A percentile compares a stretch with the other conserved stretches of the same genome.
Conservation (phyloP, 768 basidiomycete species). For the Amanita subjunquillea region DNA sequence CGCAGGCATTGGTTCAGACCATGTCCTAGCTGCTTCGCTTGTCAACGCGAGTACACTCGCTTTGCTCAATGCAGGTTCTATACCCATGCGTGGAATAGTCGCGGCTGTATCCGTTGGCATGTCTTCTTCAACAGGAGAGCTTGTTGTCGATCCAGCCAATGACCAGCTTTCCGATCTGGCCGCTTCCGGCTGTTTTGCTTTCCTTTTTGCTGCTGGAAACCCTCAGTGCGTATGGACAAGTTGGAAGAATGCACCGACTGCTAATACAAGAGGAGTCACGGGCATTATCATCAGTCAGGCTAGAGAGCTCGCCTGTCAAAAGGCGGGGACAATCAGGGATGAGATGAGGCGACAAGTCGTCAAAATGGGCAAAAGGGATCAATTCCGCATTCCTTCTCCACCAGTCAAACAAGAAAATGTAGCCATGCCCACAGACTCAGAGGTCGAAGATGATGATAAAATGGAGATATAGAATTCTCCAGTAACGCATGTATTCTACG, state of each 20-base stretch:
- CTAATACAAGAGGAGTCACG: slow-evolving; percentile 20
- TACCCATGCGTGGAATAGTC: slow-evolving; percentile 69
- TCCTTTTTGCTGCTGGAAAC: slow-evolving; percentile 33
- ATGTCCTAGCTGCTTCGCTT: slow-evolving; percentile 42
- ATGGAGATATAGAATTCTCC: slow-evolving; percentile 29
- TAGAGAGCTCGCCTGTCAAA: slow-evolving; percentile 34
- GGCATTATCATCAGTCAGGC: slow-evolving; percentile 32
- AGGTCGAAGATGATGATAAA: slow-evolving; percentile 19
- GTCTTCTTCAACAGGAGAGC: slow-evolving; percentile 13
- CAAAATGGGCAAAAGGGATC: slow-evolving; percentile 6
- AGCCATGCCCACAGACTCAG: slow-evolving; percentile 1
- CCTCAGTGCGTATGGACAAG: slow-evolving; percentile 46
- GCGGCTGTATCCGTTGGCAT: slow-evolving; percentile 55
- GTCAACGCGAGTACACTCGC: slow-evolving; percentile 67
- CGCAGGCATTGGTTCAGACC: slow-evolving; percentile 9
- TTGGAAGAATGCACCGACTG: slow-evolving; percentile 21
- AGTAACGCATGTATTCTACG: not conserved
- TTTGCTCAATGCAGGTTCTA: slow-evolving; percentile 55
- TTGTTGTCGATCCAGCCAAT: slow-evolving; percentile 45
- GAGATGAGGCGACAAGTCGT: slow-evolving; percentile 33
- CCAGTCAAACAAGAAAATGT: not conserved
- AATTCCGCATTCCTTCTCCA: slow-evolving; percentile 6
- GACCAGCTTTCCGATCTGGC: slow-evolving; percentile 25
- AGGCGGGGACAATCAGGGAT: slow-evolving; percentile 36
- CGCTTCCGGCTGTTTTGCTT: slow-evolving; percentile 61